These are phyloP conservation scores for Mitragyna speciosa DNA, from an alignment of 257 asterid genomes.

Conservation along the genomic window DNA sequence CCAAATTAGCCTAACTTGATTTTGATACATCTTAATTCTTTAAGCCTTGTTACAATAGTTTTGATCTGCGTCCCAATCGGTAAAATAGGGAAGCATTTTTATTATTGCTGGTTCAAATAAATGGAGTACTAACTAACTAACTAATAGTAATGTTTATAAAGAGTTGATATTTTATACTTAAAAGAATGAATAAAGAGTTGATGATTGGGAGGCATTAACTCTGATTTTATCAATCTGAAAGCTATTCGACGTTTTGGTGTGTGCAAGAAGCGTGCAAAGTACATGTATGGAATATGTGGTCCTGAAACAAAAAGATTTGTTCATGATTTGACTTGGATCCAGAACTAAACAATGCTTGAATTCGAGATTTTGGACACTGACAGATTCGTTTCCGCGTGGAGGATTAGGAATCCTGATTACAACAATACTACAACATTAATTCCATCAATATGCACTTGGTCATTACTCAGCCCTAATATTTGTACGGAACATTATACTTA, in stretches of 20 bases:
- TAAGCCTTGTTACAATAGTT: background rate
- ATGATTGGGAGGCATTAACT: constrained; percentile 1
- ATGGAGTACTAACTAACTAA: background rate
- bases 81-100: background rate
- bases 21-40: background rate
- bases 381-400: background rate
- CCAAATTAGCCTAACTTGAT: background rate
- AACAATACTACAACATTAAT: background rate
- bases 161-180: constrained; percentile 2
- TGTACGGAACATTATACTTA: background rate
- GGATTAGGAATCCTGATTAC: background rate
- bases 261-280: constrained; percentile 12
- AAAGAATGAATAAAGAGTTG: background rate
- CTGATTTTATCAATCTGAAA: background rate
- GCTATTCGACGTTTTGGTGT: background rate
- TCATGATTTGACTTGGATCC: constrained; percentile 12
- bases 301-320: constrained; percentile 6
- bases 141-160: background rate
- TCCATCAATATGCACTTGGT: background rate
- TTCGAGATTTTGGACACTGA: constrained; percentile 1
- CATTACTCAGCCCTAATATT: background rate
- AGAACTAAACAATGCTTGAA: background rate
- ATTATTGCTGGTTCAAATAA: background rate
- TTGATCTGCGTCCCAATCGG: background rate
- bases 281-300: background rate